Conservation (phyloP, 306 rosid genomes). For the Dalbergia oliveri region DNA sequence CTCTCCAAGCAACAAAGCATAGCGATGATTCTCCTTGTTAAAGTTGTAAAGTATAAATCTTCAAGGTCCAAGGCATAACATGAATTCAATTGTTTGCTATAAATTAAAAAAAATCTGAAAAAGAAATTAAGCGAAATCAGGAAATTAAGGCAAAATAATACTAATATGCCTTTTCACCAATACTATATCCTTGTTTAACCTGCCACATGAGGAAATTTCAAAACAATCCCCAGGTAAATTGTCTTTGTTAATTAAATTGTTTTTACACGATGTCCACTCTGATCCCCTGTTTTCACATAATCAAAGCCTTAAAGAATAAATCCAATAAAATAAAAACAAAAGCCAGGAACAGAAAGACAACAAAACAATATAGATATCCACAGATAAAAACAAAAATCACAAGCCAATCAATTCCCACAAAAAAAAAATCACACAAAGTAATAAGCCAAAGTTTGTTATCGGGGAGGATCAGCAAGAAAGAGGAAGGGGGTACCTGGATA, state of each 20-base stretch:
- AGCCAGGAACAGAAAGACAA: not conserved
- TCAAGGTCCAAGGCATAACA: conserved; percentile 18
- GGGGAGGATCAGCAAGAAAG: not conserved
- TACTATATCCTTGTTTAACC: not conserved
- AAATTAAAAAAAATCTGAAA: not conserved
- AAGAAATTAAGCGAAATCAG: not conserved
- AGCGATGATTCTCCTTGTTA: conserved; percentile 18
- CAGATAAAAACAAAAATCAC: not conserved
- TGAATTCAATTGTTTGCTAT: conserved; percentile 18
- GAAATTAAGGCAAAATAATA: conserved; percentile 22
- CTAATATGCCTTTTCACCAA: conserved; percentile 6
- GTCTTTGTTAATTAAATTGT: not conserved
- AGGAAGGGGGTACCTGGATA: conserved; percentile 55
- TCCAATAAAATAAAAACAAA: not conserved
- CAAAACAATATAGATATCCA: not conserved
- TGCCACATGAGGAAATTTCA: not conserved
- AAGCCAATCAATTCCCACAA: not conserved
- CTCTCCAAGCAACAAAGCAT: conserved; percentile 21
- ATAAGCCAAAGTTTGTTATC: not conserved
- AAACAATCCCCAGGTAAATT: not conserved
- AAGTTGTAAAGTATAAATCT: conserved; percentile 21
- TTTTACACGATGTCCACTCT: not conserved
- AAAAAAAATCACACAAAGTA: not conserved
- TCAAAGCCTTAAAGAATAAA: conserved; percentile 10
- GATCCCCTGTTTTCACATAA: conserved; percentile 11